Evolutionary conservation across 2,329 filamentous ascomycete species (phyloP).

Genomic region (Trichoderma afroharzianum): DNA sequence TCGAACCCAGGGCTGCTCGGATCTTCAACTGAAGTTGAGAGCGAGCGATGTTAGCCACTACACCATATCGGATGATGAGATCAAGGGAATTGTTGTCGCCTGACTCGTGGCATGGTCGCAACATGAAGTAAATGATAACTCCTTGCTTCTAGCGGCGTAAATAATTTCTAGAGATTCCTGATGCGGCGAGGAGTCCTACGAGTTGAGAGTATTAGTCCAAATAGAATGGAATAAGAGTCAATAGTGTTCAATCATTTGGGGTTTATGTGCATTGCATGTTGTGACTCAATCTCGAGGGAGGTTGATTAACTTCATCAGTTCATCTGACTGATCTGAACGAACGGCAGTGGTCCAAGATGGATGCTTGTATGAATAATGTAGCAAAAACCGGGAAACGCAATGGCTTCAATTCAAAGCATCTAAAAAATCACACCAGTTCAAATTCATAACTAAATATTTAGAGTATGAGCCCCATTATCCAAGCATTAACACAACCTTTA

Average conservation of each 20-base stretch:
- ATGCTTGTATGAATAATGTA: not conserved
- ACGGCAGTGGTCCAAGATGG: not conserved
- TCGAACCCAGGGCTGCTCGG: not conserved
- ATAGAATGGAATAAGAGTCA: too few relatives aligned
- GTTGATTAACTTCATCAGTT: not conserved
- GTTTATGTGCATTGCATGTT: too few relatives aligned
- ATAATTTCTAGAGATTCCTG: too few relatives aligned
- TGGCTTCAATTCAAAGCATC: not conserved
- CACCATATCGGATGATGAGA: conserved; percentile 32
- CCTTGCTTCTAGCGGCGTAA: not conserved
- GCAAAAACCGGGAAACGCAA: not conserved
- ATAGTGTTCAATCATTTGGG: too few relatives aligned
- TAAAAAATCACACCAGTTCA: not conserved
- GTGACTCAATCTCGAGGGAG: not conserved
- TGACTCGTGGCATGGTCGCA: not conserved
- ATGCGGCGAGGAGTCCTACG: too few relatives aligned
- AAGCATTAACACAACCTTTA: too few relatives aligned
- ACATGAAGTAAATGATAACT: not conserved
- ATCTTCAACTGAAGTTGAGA: conserved; percentile 25
- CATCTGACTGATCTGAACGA: not conserved
- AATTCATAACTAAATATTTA: too few relatives aligned
- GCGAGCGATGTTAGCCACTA: conserved; percentile 38
- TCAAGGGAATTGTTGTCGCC: not conserved
- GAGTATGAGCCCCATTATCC: too few relatives aligned
- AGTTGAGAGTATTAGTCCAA: too few relatives aligned